Conservation (phyloP, 1,284 basidiomycete species). For the Irpex sp. region DNA sequence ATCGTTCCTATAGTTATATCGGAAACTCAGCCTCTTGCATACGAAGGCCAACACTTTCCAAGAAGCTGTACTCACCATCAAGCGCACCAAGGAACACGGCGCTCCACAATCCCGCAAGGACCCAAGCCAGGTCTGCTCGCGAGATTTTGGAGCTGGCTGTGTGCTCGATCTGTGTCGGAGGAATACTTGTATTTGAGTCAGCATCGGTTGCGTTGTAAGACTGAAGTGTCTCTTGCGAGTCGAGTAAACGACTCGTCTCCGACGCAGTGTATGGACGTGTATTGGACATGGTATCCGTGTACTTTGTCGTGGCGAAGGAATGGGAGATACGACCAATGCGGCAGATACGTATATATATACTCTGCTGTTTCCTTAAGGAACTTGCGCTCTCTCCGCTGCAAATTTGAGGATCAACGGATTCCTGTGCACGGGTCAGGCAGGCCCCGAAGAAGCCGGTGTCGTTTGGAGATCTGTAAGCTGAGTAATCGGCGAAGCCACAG, state of each 20-base stretch:
- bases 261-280: conserved; percentile 4
- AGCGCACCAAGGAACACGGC: conserved; percentile 79
- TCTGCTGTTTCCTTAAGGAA: neutral
- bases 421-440: neutral
- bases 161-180: conserved; percentile 17
- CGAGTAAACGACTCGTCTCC: conserved; percentile 13
- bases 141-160: conserved; percentile 42
- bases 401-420: no score
- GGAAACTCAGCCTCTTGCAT: no score
- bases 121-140: conserved; percentile 55
- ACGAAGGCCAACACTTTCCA: neutral
- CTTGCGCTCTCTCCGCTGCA: no score
- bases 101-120: conserved; percentile 73
- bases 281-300: conserved; percentile 5
- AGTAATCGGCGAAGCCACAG: neutral
- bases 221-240: conserved; percentile 1
- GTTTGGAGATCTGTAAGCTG: neutral
- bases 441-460: neutral
- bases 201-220: conserved; percentile 9
- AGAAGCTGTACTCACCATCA: conserved; percentile 51
- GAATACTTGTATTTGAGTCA: conserved; percentile 2
- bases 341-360: neutral
- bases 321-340: neutral
- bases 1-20: conserved; percentile 51
- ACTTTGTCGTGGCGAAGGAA: neutral